These are phyloP conservation scores for Schizothecium vesticola DNA, from an alignment of 495 filamentous ascomycete species.

Conservation along the genomic window DNA sequence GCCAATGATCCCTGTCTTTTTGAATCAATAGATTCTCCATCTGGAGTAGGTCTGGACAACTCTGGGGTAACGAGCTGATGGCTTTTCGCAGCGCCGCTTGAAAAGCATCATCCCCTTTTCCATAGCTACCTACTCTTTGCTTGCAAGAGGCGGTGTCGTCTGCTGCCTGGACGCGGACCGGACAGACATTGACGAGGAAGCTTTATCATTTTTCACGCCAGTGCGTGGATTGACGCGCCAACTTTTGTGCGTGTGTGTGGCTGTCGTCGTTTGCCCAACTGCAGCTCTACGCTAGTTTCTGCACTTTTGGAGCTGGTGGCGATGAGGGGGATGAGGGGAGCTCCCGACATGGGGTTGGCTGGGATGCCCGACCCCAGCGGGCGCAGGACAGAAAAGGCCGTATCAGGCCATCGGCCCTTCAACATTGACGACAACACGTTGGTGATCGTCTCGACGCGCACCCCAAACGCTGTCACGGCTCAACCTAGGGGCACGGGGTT, in stretches of 20 bases:
- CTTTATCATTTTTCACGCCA: neutral
- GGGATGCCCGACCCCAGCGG: neutral
- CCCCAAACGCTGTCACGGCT: too few relatives aligned
- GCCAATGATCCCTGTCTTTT: conserved; percentile 3
- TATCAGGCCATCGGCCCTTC: neutral
- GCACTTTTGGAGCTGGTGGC: conserved; percentile 7
- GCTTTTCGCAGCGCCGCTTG: neutral
- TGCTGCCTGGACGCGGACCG: neutral
- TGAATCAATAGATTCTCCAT: conserved; percentile 6
- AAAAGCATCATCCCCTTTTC: neutral
- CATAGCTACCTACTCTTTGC: too few relatives aligned
- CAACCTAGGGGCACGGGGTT: neutral
- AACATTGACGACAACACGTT: neutral
- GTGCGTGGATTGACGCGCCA: neutral
- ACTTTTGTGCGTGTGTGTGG: neutral
- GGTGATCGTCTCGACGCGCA: too few relatives aligned
- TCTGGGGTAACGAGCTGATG: neutral
- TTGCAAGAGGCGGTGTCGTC: neutral
- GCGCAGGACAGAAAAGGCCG: neutral
- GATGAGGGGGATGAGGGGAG: conserved; percentile 2
- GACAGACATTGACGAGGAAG: neutral
- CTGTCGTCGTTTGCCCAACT: neutral
- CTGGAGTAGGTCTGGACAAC: neutral
- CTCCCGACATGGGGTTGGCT: conserved; percentile 3
- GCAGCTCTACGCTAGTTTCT: neutral